Conservation (phyloP, 2,329 filamentous ascomycete genomes). For the Monilinia polystroma region DNA sequence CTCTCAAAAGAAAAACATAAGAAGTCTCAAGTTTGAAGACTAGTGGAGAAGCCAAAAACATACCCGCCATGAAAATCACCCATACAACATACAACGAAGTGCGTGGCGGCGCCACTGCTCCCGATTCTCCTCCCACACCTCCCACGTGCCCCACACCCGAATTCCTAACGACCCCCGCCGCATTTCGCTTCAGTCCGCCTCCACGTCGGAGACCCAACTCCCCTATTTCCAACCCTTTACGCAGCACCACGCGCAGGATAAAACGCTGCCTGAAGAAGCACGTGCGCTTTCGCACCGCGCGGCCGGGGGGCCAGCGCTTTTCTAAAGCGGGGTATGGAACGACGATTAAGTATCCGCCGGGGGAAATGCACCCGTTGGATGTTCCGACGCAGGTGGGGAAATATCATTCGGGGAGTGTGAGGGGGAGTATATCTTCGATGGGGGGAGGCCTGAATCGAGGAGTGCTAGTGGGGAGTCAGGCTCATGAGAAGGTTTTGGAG, state of each 20-base stretch:
- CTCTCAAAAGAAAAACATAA: background rate
- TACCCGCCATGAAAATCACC: constrained; percentile 2
- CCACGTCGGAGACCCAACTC: background rate
- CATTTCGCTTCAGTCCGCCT: background rate
- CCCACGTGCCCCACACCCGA: background rate
- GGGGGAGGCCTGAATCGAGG: background rate
- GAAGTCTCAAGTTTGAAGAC: background rate
- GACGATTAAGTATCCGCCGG: background rate
- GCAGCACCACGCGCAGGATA: background rate
- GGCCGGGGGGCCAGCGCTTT: background rate
- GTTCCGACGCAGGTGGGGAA: constrained; percentile 15
- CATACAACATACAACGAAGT: constrained; percentile 15
- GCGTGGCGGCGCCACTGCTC: background rate
- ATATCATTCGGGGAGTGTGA: constrained; percentile 13
- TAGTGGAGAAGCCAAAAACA: background rate
- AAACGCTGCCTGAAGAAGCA: background rate
- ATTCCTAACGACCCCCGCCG: constrained; percentile 1
- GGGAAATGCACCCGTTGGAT: background rate
- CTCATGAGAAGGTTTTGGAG: background rate
- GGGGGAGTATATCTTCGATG: background rate
- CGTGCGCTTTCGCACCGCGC: background rate
- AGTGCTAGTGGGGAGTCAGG: background rate
- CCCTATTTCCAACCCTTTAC: background rate
- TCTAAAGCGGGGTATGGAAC: background rate
- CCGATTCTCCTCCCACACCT: background rate